These are phyloP conservation scores for Macrotyloma uniflorum DNA, from an alignment of 306 rosid genomes.

Conservation along the genomic window DNA sequence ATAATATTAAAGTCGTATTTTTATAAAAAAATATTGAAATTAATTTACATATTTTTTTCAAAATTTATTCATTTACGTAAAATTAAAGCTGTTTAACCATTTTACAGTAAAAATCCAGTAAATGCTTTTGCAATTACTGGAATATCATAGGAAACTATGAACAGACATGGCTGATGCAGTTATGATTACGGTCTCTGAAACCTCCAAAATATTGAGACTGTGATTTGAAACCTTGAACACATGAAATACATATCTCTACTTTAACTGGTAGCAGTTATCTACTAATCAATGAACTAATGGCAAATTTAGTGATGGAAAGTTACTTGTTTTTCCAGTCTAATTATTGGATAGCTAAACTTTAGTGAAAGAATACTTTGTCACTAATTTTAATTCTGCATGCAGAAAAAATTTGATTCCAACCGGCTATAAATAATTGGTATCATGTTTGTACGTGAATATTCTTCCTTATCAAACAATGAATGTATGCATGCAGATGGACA, in stretches of 20 bases:
- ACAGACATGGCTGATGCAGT: background rate
- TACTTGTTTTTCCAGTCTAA: background rate
- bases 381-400: background rate
- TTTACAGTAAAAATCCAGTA: too few species aligned
- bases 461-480: background rate
- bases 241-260: background rate
- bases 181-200: background rate
- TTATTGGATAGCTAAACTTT: background rate
- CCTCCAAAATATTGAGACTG: background rate
- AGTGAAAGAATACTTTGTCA: background rate
- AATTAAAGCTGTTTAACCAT: too few species aligned
- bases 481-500: slow-evolving; percentile 70
- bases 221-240: background rate
- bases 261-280: background rate
- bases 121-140: background rate
- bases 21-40: too few species aligned
- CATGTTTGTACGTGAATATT: background rate
- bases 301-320: background rate
- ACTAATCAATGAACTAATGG: background rate
- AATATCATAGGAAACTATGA: background rate
- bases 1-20: too few species aligned
- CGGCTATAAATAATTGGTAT: background rate
- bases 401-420: background rate
- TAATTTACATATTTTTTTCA: too few species aligned
- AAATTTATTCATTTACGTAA: too few species aligned